phyloP scores from a whole-genome alignment of 208 protist species.

The Porcisia hertigi region DNA sequence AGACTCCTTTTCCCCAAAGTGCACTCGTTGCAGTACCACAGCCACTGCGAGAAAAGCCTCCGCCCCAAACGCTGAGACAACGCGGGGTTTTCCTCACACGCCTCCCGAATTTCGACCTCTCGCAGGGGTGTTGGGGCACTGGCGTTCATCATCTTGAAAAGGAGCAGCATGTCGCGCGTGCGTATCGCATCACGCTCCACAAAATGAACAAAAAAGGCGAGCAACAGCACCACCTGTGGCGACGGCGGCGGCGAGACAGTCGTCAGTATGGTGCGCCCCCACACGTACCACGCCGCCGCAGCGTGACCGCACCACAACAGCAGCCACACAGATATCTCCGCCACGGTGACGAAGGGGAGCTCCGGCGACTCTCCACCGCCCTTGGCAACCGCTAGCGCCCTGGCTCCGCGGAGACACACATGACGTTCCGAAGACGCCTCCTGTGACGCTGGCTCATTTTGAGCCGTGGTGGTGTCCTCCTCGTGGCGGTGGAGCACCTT shows the following conservation, averaged over 20 bases:
- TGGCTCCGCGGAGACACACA: not conserved
- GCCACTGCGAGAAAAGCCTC: constrained; percentile 4
- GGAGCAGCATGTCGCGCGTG: constrained; percentile 43
- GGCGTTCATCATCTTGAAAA: constrained; percentile 6
- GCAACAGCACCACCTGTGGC: constrained; percentile 29
- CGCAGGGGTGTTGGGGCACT: not conserved
- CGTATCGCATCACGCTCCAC: constrained; percentile 39
- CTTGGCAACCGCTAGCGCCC: not conserved
- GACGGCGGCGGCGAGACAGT: not conserved
- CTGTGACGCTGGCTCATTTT: not conserved
- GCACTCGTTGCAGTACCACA: constrained; percentile 16
- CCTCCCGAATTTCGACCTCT: not conserved
- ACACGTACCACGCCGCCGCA: constrained; percentile 11
- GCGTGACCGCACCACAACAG: constrained; percentile 13
- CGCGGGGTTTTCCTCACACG: not conserved
- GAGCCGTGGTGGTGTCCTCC: not conserved
- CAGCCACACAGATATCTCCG: constrained; percentile 6
- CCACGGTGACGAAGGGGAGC: not conserved
- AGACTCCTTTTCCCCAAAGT: not conserved
- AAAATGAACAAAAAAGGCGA: constrained; percentile 48
- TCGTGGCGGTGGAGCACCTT: not conserved
- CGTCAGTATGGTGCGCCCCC: not conserved
- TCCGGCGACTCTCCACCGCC: not conserved
- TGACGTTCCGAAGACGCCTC: not conserved
- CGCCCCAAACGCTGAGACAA: not conserved